Evolutionary conservation across 2,329 filamentous ascomycete species (phyloP).

Genomic region (Microdochium trichocladiopsis): DNA sequence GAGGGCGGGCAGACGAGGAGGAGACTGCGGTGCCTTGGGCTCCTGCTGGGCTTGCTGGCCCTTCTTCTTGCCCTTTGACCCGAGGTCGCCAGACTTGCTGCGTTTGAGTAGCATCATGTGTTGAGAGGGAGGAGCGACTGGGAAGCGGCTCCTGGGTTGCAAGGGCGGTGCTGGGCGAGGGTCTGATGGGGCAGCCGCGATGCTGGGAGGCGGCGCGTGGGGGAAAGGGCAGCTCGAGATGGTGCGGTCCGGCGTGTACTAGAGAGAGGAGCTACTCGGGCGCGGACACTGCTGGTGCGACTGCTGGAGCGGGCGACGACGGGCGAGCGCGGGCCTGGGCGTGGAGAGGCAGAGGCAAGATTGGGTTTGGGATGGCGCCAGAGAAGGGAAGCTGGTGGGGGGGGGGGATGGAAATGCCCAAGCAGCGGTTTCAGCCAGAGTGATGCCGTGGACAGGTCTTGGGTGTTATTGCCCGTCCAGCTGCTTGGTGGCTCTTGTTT

Average conservation of each 20-base stretch:
- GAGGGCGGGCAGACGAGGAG: slow-evolving; percentile 48
- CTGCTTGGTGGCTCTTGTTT: no score
- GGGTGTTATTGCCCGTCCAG: no score
- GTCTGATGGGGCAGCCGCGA: neutral
- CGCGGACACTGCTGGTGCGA: neutral
- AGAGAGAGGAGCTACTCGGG: neutral
- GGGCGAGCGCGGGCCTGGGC: neutral
- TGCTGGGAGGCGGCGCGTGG: neutral
- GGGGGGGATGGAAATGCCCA: no score
- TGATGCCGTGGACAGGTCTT: no score
- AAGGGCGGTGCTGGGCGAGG: neutral
- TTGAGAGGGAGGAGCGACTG: slow-evolving; percentile 39
- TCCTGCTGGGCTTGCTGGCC: slow-evolving; percentile 43
- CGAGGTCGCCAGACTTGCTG: slow-evolving; percentile 46
- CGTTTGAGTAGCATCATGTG: slow-evolving; percentile 38
- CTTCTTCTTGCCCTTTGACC: slow-evolving; percentile 42
- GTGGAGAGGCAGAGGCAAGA: neutral
- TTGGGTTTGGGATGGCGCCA: no score
- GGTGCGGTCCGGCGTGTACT: neutral
- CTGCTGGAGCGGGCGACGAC: neutral
- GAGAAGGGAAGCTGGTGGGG: no score
- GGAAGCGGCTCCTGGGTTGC: slow-evolving; percentile 14
- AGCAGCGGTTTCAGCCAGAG: no score
- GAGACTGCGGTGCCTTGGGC: slow-evolving; percentile 46
- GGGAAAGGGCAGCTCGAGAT: neutral